Percentiles rank a stretch among this genome's conserved stretches.
These are phyloP conservation scores for Trametes maxima DNA, from an alignment of 768 basidiomycete genomes.

Conservation along the genomic window DNA sequence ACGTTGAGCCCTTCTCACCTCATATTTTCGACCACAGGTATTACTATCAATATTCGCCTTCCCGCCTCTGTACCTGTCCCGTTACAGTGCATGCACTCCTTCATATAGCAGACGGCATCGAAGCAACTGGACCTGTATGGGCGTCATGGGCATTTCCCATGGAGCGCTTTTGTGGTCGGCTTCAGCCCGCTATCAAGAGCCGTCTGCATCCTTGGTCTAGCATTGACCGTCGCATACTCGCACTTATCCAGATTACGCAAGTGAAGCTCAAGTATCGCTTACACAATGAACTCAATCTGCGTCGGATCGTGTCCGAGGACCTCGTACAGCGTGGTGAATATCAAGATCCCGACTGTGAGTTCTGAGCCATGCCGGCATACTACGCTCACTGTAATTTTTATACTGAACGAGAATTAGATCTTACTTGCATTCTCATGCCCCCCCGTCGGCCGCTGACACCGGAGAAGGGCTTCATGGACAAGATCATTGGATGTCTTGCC, in stretches of 20 bases:
- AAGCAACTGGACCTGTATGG: constrained; percentile 27
- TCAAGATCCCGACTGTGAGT: neutral
- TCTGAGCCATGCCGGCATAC: neutral
- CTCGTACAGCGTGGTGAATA: neutral
- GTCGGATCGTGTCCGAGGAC: constrained; percentile 5
- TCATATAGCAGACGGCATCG: constrained; percentile 32
- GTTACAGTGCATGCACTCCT: constrained; percentile 36
- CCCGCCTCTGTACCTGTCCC: constrained; percentile 30
- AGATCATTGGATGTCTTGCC: neutral
- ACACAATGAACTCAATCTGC: neutral
- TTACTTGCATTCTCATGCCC: neutral
- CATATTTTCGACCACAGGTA: constrained; percentile 12
- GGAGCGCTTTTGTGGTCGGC: constrained; percentile 28
- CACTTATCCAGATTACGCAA: neutral
- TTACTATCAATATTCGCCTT: constrained; percentile 31
- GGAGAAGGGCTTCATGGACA: neutral
- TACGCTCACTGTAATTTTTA: neutral
- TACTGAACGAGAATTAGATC: neutral
- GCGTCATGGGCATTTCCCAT: constrained; percentile 32
- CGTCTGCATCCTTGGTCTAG: constrained; percentile 18
- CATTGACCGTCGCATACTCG: constrained; percentile 9
- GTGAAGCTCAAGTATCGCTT: neutral
- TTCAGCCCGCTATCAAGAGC: constrained; percentile 23
- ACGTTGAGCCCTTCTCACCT: neutral
- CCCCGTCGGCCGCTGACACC: neutral